Base-by-base conservation (phyloP, 305 asterid species). In the Fraxinus velutina region DNA sequence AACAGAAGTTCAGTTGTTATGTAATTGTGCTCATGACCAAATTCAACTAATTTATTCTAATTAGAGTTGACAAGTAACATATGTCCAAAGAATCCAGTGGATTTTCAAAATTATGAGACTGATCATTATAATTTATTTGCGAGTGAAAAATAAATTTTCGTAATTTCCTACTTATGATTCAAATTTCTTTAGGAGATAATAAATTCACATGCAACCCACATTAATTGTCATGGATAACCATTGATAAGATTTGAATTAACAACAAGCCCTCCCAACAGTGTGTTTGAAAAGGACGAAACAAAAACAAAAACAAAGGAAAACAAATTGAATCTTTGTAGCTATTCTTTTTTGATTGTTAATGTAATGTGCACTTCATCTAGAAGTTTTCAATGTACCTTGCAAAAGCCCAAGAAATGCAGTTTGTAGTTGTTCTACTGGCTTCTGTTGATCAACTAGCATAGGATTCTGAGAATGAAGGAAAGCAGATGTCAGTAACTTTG, bases 401-500 rank as follows among this genome's bases (percentile, higher is more conserved):
- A 80, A 75, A 71, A 76, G 21, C 71, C 81, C 75, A 75, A 30
- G 19, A 39, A 27, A 70, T 77, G 75, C 73, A 9, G 79, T 9
- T 76, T 77, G 87, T 0, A 86, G 17, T 78, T 73, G 90, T 21
- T 83, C 80, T 73, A 78, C 86, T 3, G 73, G 79, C 60, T 66
- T 83, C 72, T 80, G 19, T 60, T 79, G 87, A 76, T 83, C 84
- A 0, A 64, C 80, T 80, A 82, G 19, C 13, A 76, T 75, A 29
- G 75, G 78, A 83, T 83, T 85, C 60, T 79, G 88, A 64, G 87
- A 21, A 71, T 77, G 80, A 50, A 75, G 83, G 80, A 80, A 84
- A 78, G 78, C 50, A 64, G 87, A 79, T 80, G 79, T 39, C 83
- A 73, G 84, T 72, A 86, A 47, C 66, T 75, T 73, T 6, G 84